Percentiles rank a stretch among this genome's conserved stretches.
Evolutionary conservation across 192 early-diverging fungal species (phyloP).

Genomic region (Mortierella claussenii): DNA sequence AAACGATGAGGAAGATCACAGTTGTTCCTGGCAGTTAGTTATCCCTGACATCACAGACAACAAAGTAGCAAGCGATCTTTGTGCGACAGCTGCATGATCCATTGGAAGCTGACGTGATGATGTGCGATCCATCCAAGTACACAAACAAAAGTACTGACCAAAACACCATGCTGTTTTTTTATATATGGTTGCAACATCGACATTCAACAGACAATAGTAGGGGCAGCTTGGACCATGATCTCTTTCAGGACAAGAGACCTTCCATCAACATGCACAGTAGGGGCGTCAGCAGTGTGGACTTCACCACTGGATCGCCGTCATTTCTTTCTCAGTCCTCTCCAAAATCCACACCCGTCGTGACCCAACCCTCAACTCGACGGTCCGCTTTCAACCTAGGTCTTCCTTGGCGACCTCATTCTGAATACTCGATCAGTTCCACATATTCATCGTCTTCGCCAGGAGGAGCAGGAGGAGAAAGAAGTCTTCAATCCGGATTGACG

Average conservation of each 20-base stretch:
- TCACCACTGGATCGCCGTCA: background rate
- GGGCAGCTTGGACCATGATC: slow-evolving; percentile 11
- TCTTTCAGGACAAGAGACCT: background rate
- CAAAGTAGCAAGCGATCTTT: background rate
- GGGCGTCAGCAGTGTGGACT: background rate
- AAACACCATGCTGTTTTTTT: too few species aligned
- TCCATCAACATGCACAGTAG: background rate
- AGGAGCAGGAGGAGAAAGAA: too few species aligned
- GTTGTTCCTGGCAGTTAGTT: slow-evolving; percentile 11
- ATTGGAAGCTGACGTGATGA: too few species aligned
- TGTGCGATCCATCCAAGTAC: too few species aligned
- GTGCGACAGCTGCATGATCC: too few species aligned
- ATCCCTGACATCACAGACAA: too few species aligned
- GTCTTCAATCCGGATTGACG: background rate
- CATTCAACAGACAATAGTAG: slow-evolving; percentile 5
- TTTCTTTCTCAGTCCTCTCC: background rate
- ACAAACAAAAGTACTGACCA: too few species aligned
- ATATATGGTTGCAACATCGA: too few species aligned
- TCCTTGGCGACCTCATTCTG: slow-evolving; percentile 30
- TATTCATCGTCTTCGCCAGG: background rate
- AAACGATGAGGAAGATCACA: background rate
- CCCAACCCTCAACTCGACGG: background rate
- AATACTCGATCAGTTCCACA: slow-evolving; percentile 8
- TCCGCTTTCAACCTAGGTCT: slow-evolving; percentile 15
- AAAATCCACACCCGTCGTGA: background rate